Evolutionary conservation across 1,284 basidiomycete genomes (phyloP), one percentile per base, ranked within the genome.

Genomic region (Sporisorium reilianum): DNA sequence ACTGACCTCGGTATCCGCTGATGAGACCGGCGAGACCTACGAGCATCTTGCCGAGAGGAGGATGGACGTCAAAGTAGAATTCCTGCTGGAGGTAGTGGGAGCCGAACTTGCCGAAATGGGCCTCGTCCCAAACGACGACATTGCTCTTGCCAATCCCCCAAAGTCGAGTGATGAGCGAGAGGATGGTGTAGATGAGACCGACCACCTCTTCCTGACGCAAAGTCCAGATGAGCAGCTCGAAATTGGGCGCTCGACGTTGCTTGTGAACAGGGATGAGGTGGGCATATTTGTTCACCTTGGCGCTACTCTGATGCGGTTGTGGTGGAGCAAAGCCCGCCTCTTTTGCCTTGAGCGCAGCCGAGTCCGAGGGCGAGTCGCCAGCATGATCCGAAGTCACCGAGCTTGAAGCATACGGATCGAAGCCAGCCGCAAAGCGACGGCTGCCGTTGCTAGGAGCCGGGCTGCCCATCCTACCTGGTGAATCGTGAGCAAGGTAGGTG

Each of bases 11-110:
- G 85, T 97, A 99, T 49, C 97, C 96, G 5, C 93, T 89, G 68
- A 99, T 86, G 56, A 95, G 87, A 23, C 97, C 96, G 2, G 92
- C 94, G 20, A 99, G 88, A 6, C 94, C 96, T 57, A 99, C 96
- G 60, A 99, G 89, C 94, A 99, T 98, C 88, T 99, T 99, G 23
- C 97, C 96, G 36, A 99, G 89, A 0, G 96, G 96, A 2, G 96
- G 96, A 84, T 99, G 96, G n/a, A 78, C 74, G 34, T 81, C 74
- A 55, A 80, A 79, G 75, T 84, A 84, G 67, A 84, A 81, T 60
- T 81, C 71, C 81, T 94, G 92, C 85, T 95, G 94, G 84, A 99
- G 86, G 86, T 99, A 99, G 86, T 97, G 92, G 26, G 94, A 94
- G 59, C 94, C 82, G 45, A 84, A 84, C 58, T 84, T 84, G 51